Base-by-base conservation (phyloP, 208 protist genomes). In the Crithidia sp. region DNA sequence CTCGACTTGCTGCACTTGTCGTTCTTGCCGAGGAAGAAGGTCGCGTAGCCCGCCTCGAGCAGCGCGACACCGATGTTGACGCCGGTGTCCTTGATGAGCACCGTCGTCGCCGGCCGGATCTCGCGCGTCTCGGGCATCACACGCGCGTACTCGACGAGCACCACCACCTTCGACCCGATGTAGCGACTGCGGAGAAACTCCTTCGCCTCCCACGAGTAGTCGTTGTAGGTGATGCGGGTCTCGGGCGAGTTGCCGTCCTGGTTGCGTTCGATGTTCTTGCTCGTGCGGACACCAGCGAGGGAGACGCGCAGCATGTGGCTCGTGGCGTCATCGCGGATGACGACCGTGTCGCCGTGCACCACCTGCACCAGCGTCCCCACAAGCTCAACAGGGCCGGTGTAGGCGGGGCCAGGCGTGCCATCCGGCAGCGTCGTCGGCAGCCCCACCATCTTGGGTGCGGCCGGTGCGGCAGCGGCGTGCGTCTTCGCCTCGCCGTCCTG, bases 141-240 rank as follows among this genome's bases (percentile, higher is more conserved):
- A 40, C 92, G 83, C 9, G 83, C 84, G 78, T 88, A 96, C 73
- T 97, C 90, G 45, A 96, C 89, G 12, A 78, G 17, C 14, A 96
- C 94, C 39, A 50, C 47, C 17, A 97, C 94, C 53, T 77, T 85
- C 54, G 84, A 62, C 4, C 94, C 94, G 74, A 96, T 88, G 71
- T 88, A 95, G 64, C 84, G 85, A 16, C 63, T 82, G 52, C 94
- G 89, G 45, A 97, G 61, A 62, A 95, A 92, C 69, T 97, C 94
- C 55, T 85, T 80, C 45, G 90, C 89, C 79, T 96, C 91, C 91
- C 90, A 97, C 37, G 93, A 76, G 78, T 91, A 96, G 70, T 95
- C 88, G 65, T 83, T 81, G 84, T 97, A 97, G 47, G 79, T 93
- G 39, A 96, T 85, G 67, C 87, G 89, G 9, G 87, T 86, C 68